A percentile compares a stretch with the other conserved stretches of the same genome.
Evolutionary conservation across 129 eudicot species (phyloP).

Genomic region (Flaveria robusta): DNA sequence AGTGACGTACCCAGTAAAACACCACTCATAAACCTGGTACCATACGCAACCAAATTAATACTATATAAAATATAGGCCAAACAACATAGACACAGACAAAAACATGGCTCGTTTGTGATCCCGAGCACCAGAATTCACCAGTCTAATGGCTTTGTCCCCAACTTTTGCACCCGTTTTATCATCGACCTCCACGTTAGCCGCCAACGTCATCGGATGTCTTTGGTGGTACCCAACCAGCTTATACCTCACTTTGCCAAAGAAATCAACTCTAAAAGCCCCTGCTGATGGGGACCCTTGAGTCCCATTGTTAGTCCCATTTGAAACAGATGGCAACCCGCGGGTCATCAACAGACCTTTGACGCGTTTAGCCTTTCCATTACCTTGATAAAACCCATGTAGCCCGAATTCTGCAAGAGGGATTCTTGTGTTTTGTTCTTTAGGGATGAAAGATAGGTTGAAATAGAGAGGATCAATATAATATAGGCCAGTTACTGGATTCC

Average conservation of each 20-base stretch:
- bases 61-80: conserved; percentile 4
- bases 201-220: conserved; percentile 24
- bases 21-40: no score
- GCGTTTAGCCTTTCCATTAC: conserved; percentile 32
- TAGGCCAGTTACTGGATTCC: conserved; percentile 32
- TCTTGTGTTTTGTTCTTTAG: conserved; percentile 19
- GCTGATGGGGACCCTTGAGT: background rate
- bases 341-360: conserved; percentile 29
- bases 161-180: conserved; percentile 29
- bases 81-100: conserved; percentile 20
- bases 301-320: background rate
- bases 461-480: conserved; percentile 28
- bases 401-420: conserved; percentile 24
- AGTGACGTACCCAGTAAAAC: no score
- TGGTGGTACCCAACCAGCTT: conserved; percentile 26
- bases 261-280: conserved; percentile 31
- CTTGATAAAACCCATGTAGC: conserved; percentile 33
- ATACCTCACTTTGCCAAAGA: conserved; percentile 33
- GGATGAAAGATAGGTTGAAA: conserved; percentile 30
- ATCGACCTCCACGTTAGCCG: conserved; percentile 26
- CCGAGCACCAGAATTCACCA: conserved; percentile 27
- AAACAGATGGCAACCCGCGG: conserved; percentile 3
- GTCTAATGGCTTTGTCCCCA: conserved; percentile 30
- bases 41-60: background rate
- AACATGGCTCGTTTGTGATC: background rate